Base-by-base conservation (phyloP, 1,284 basidiomycete species). In the Marasmius fiardii region DNA sequence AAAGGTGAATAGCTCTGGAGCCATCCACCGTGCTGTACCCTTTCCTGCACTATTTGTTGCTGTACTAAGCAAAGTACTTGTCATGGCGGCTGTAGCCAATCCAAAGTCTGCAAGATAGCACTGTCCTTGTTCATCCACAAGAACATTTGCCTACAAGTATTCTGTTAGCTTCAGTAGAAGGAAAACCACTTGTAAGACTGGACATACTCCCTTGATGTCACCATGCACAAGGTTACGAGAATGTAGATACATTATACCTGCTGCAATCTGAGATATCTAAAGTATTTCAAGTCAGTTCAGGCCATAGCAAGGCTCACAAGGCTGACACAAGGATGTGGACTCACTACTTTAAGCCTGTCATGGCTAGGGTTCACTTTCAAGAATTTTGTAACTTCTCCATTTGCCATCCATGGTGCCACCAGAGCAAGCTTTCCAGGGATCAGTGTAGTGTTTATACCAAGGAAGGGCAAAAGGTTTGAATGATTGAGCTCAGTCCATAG, bases 401-500 rank as follows among this genome's bases (percentile, higher is more conserved):
- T 54, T 21, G 35, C n/a, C 56, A 60, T 58, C 56, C 56, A 60
- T 6, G 59, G 59, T 14, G 59, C 53, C 12, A 60, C 35, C 3
- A 60, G 41, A 44, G 56, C 55, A 35, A 51, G 56, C 3, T 41
- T 52, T 5, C 44, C 41, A 24, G 26, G 41, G 28, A 58, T 56
- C 1, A 56, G n/a, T 16, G 33, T 44, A 7, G 39, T 41, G 18
- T 54, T 58, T 10, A 60, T 51, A 6, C 59, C 59, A 2, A 60
- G 37, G 23, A 58, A 51, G 7, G 59, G 59, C 7, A 60, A 37
- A 1, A 60, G 43, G 39, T 60, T 57, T 1, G 53, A 54, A 43
- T 60, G 59, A 26, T 54, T 39, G 8, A 60, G 44, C 35, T 52
- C 54, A 21, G 50, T 53, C 59, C 59, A 60, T 20, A 60, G 43